Conservation (phyloP, 192 early-diverging fungal species). For the Podila minutissima region DNA sequence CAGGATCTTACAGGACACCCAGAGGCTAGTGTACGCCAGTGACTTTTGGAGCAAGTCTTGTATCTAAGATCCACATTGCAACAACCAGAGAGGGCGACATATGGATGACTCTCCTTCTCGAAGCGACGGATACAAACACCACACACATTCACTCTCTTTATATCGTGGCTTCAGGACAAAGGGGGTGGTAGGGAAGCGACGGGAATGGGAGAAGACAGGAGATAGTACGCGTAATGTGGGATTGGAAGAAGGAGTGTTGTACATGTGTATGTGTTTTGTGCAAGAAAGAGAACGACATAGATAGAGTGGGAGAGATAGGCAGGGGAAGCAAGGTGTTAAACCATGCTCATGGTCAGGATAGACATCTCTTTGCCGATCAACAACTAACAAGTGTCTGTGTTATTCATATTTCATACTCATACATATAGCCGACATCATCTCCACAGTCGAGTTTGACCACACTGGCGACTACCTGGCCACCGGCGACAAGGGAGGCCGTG, state of each 20-base stretch:
- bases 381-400: not conserved
- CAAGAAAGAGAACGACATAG: not conserved
- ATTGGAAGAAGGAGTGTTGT: not conserved
- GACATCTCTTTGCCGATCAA: not conserved
- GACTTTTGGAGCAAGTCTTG: too few species aligned
- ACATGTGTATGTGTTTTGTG: not conserved
- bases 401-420: too few species aligned
- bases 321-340: not conserved
- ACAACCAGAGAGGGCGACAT: too few species aligned
- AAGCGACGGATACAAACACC: too few species aligned
- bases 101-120: too few species aligned
- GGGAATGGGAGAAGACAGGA: constrained; percentile 1
- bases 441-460: constrained; percentile 97
- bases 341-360: not conserved
- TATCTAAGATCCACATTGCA: too few species aligned
- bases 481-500: constrained; percentile 96
- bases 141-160: too few species aligned
- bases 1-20: too few species aligned
- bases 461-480: constrained; percentile 98
- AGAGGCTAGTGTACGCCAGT: too few species aligned
- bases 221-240: not conserved
- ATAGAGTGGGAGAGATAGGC: not conserved
- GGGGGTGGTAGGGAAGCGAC: not conserved
- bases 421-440: constrained; percentile 94
- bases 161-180: too few species aligned